A percentile compares a stretch with the other conserved stretches of the same genome.
phyloP scores from a whole-genome alignment of 2,329 filamentous ascomycete species.

The Calonectria henricotiae region DNA sequence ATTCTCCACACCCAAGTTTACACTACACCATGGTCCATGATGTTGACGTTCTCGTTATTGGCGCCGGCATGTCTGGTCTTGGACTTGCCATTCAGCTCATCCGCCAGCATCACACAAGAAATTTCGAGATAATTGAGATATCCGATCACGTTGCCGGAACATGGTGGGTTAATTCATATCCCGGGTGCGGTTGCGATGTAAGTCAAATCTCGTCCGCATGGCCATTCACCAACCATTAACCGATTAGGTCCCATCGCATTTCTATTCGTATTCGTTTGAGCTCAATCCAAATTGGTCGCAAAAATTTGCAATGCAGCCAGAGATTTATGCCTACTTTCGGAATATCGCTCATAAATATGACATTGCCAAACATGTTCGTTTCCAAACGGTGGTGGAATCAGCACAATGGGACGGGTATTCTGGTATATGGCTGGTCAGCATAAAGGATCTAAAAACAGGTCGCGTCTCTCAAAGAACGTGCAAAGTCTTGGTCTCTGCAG shows the following conservation, averaged over 20 bases:
- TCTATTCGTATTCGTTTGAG: slow-evolving; percentile 53
- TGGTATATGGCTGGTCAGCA: slow-evolving; percentile 43
- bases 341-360: slow-evolving; percentile 43
- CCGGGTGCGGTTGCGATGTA: slow-evolving; percentile 51
- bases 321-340: slow-evolving; percentile 50
- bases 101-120: slow-evolving; percentile 39
- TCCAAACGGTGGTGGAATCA: slow-evolving; percentile 44
- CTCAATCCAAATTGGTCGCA: slow-evolving; percentile 52
- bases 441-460: slow-evolving; percentile 38
- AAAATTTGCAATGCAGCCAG: slow-evolving; percentile 50
- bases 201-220: not conserved
- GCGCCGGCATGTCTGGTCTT: slow-evolving; percentile 53
- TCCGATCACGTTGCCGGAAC: slow-evolving; percentile 47
- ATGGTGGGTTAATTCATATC: slow-evolving; percentile 52
- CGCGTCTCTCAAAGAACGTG: slow-evolving; percentile 25
- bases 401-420: slow-evolving; percentile 47
- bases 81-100: slow-evolving; percentile 49
- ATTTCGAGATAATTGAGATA: slow-evolving; percentile 51
- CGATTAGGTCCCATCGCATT: slow-evolving; percentile 49
- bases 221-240: not conserved
- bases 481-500: slow-evolving; percentile 49
- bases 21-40: slow-evolving; percentile 36
- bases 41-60: slow-evolving; percentile 52
- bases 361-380: slow-evolving; percentile 44
- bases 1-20: too few relatives aligned